Evolutionary conservation across 176 grass and related monocot species (phyloP), one percentile per base, ranked within the genome.

Genomic region (Elymus sibiricus): DNA sequence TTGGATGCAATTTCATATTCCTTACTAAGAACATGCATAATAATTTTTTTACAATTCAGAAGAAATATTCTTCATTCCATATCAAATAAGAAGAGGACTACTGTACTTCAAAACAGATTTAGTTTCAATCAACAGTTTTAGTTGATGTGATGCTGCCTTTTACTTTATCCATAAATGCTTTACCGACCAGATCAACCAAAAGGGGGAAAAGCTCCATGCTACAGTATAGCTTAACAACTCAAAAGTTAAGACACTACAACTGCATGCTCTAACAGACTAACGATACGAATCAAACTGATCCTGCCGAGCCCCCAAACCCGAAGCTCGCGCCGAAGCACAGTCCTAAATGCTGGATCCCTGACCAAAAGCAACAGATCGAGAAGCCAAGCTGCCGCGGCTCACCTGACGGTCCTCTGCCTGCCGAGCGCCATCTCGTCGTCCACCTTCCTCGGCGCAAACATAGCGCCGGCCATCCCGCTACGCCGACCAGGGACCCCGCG

Each of bases 341-440:
- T 64, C 22, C 49, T 11, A 56, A 68, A 31, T 70, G 61, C 21
- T 68, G 47, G 75, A 86, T 79, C 46, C 34, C 31, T 42, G 5
- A 40, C 19, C 22, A 10, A 21, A 83, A 58, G 42, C 16, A 79
- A 0, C 15, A 86, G 47, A 86, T 68, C 74, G 65, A 22, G 42
- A 24, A 31, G 44, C 24, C 14, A 39, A 15, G n/a, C 25, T 42
- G 71, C 61, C 1, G 83, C 25, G 24, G 86, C 90, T 95, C 72
- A 95, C 93, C 93, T 95, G 56, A 95, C 90, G 74, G 90, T 88
- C 75, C 86, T 88, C 83, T 95, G 87, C 93, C 83, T 92, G 62
- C 81, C 87, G 35, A 95, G 84, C 73, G 79, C 88, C 86, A 76
- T 78, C 82, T 85, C 88, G 42, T 80, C 90, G 15, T 90, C 89